A percentile compares a stretch with the other conserved stretches of the same genome.
Evolutionary conservation across 129 eudicot species (phyloP).

Genomic region (Cynara cardunculus): DNA sequence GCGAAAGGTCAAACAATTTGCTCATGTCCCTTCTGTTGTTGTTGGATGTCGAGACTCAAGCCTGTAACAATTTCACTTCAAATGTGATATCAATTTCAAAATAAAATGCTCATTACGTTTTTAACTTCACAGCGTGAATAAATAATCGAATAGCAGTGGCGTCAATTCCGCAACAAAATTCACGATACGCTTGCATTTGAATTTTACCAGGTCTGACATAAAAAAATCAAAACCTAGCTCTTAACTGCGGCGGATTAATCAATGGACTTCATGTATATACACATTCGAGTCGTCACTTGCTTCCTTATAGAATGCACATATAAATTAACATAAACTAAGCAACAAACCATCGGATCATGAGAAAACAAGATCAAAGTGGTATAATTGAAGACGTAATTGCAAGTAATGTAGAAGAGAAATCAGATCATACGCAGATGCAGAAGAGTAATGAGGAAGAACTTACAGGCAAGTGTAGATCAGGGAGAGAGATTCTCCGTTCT

Average conservation of each 20-base stretch:
- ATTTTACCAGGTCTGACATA: neutral
- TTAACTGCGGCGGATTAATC: neutral
- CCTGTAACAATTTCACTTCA: slow-evolving; percentile 1
- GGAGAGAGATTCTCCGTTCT: neutral
- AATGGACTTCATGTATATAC: neutral
- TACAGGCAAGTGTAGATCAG: neutral
- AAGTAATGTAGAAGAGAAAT: neutral
- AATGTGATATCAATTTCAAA: neutral
- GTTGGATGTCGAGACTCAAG: neutral
- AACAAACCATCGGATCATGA: neutral
- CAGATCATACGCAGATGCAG: neutral
- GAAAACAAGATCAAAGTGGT: neutral
- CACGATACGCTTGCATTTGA: neutral
- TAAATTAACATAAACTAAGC: neutral
- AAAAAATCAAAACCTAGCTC: neutral
- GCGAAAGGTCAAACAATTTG: neutral
- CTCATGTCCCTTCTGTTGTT: neutral
- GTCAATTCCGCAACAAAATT: neutral
- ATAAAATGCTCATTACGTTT: neutral
- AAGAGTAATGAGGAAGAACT: neutral
- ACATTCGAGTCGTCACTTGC: neutral
- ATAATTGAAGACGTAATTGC: neutral
- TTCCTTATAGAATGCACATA: neutral
- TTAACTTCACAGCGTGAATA: neutral
- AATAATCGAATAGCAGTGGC: neutral